These are phyloP conservation scores for Gonium pectorale DNA, from an alignment of 139 green algal genomes.

Conservation along the genomic window DNA sequence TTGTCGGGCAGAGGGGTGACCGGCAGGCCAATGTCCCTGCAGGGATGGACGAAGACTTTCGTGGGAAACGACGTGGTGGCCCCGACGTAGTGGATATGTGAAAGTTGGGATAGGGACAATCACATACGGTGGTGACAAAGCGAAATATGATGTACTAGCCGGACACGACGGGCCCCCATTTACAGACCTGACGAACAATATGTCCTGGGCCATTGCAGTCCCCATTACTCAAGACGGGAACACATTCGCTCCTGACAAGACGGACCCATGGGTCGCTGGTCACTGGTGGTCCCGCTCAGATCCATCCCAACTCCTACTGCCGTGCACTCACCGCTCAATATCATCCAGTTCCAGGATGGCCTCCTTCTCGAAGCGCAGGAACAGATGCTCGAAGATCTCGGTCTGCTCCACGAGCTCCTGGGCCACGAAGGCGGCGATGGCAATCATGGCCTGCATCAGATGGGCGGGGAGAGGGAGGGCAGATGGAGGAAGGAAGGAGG, in stretches of 20 bases:
- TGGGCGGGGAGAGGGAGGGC: background rate
- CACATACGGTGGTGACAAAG: background rate
- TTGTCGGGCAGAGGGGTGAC: conserved; percentile 10
- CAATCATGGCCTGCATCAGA: conserved; percentile 77
- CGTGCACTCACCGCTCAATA: conserved; percentile 41
- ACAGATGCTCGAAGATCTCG: conserved; percentile 64
- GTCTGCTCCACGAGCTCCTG: conserved; percentile 68
- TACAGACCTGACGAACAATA: background rate
- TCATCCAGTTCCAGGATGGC: conserved; percentile 53
- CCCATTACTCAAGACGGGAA: background rate
- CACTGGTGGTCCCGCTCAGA: background rate
- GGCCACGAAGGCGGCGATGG: conserved; percentile 78
- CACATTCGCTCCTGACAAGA: background rate
- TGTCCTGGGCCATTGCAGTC: background rate
- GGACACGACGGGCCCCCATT: background rate
- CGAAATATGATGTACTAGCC: background rate
- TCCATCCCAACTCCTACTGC: background rate
- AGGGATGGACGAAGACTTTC: background rate
- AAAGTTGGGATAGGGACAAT: background rate
- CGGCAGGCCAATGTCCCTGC: conserved; percentile 15
- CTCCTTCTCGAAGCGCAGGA: conserved; percentile 62
- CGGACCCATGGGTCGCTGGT: background rate
- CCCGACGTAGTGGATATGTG: background rate
- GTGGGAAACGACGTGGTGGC: background rate
- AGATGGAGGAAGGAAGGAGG: background rate